phyloP scores from a whole-genome alignment of 2,329 filamentous ascomycete species.

The Hymenoscyphus occultus region DNA sequence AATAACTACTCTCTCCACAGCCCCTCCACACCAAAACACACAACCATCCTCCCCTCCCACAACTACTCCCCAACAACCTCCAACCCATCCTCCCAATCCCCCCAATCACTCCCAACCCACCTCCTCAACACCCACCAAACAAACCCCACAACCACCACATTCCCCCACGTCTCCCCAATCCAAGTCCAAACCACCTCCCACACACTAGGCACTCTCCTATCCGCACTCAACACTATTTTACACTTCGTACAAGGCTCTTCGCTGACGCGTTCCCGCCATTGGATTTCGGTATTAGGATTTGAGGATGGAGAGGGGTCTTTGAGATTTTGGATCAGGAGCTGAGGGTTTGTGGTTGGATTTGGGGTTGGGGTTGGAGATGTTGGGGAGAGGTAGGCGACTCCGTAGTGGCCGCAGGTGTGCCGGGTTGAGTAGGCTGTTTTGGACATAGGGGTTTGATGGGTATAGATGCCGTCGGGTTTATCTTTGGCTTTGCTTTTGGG shows the following conservation, averaged over 20 bases:
- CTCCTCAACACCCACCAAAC: neutral
- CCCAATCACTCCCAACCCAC: neutral
- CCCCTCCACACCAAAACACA: too few species aligned
- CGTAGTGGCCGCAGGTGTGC: conserved; percentile 5
- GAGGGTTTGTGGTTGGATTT: too few species aligned
- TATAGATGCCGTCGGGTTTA: too few species aligned
- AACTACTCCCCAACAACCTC: neutral
- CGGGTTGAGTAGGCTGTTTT: neutral
- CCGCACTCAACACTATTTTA: neutral
- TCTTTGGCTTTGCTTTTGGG: neutral
- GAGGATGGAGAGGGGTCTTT: too few species aligned
- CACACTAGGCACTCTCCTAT: neutral
- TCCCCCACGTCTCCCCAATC: neutral
- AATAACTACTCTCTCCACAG: too few species aligned
- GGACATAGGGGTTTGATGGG: neutral
- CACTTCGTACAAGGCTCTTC: conserved; percentile 2
- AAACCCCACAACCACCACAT: neutral
- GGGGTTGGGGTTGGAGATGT: too few species aligned
- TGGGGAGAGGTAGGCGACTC: neutral
- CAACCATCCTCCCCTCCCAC: too few species aligned
- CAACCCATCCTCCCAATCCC: neutral
- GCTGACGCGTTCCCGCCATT: neutral
- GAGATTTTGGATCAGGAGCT: neutral
- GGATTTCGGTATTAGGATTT: neutral
- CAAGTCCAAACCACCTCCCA: neutral